Percentiles rank a stretch among this genome's conserved stretches.
These are phyloP conservation scores for Kodamaea laetipori DNA, from an alignment of 805 yeast genomes.

Conservation along the genomic window DNA sequence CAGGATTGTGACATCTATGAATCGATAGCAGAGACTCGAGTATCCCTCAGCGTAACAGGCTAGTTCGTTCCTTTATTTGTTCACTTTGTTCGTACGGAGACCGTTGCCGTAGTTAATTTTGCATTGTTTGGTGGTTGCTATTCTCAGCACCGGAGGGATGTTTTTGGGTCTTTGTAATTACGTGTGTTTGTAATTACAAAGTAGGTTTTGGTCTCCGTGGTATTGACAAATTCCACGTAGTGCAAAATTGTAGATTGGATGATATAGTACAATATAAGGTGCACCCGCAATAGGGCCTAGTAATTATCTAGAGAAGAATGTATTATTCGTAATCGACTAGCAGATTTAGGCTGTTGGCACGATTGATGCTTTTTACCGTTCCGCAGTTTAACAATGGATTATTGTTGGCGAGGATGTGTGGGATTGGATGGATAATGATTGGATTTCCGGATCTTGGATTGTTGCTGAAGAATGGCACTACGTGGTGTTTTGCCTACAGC, in stretches of 20 bases:
- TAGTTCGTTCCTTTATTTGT: too few species aligned
- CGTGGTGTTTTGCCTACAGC: too few species aligned
- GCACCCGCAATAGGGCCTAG: neutral
- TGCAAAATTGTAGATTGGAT: too few species aligned
- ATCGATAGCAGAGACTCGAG: too few species aligned
- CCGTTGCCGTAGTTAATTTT: too few species aligned
- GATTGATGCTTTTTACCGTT: neutral
- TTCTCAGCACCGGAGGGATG: too few species aligned
- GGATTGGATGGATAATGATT: neutral
- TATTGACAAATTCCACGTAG: too few species aligned
- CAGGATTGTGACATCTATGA: too few species aligned
- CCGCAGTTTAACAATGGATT: conserved; percentile 1
- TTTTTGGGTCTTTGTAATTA: conserved; percentile 1
- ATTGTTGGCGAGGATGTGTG: neutral
- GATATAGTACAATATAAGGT: neutral
- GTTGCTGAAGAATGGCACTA: too few species aligned
- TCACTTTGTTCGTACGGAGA: too few species aligned
- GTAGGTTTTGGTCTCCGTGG: neutral
- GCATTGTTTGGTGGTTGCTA: too few species aligned
- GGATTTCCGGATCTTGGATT: neutral
- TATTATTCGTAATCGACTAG: conserved; percentile 5
- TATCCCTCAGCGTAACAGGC: too few species aligned
- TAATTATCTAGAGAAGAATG: neutral
- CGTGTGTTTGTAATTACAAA: conserved; percentile 1
- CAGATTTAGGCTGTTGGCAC: conserved; percentile 2